phyloP scores from a whole-genome alignment of 2,329 filamentous ascomycete genomes.

The Pseudogymnoascus sp. region DNA sequence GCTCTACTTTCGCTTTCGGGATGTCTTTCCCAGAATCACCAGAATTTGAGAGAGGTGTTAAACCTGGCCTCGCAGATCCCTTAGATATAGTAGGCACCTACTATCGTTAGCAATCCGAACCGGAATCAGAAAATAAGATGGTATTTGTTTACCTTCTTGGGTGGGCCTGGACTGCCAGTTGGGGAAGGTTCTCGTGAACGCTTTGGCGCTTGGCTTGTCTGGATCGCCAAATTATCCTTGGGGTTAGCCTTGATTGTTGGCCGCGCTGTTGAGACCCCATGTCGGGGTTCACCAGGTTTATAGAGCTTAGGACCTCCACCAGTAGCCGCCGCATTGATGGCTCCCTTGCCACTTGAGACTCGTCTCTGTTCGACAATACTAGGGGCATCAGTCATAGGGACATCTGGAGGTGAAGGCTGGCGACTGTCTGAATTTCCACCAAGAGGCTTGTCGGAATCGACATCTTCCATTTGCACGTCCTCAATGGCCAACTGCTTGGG shows the following conservation, averaged over 20 bases:
- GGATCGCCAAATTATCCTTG: neutral
- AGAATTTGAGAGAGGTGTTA: neutral
- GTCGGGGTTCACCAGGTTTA: neutral
- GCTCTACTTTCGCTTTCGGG: neutral
- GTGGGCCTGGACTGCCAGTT: neutral
- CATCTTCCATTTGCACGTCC: constrained; percentile 5
- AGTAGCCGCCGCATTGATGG: neutral
- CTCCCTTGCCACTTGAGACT: neutral
- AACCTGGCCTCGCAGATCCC: neutral
- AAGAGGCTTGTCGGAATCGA: neutral
- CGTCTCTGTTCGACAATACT: neutral
- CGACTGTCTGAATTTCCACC: neutral
- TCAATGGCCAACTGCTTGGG: neutral
- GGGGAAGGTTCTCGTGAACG: neutral
- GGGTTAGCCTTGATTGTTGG: neutral
- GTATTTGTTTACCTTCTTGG: neutral
- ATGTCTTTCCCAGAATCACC: neutral
- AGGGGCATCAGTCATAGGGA: neutral
- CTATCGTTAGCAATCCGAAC: neutral
- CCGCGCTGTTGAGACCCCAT: neutral
- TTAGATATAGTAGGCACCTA: neutral
- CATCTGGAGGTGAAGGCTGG: neutral
- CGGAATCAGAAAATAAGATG: neutral
- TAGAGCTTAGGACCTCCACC: neutral
- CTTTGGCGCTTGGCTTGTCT: neutral